These are phyloP conservation scores for Porogramme epimiltina DNA, from an alignment of 1,284 basidiomycete species.

Conservation along the genomic window DNA sequence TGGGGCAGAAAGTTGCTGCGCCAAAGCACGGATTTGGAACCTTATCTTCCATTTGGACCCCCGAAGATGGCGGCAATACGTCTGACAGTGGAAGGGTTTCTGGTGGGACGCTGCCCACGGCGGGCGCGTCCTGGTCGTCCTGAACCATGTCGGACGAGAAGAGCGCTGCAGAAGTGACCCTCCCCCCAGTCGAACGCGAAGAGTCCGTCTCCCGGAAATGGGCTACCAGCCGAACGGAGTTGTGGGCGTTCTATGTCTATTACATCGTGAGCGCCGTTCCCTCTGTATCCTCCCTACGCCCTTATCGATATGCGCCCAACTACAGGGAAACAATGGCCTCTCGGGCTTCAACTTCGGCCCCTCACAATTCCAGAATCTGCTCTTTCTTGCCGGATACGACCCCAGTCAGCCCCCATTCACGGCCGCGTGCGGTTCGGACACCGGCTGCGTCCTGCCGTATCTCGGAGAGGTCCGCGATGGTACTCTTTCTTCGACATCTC, in stretches of 20 bases:
- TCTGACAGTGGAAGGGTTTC: background rate
- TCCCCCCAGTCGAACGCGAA: conserved; percentile 4
- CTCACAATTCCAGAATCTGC: conserved; percentile 75
- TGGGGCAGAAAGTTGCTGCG: no score
- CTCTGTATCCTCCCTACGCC: background rate
- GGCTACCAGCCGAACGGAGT: conserved; percentile 56
- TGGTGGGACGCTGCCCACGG: background rate
- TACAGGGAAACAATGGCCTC: conserved; percentile 67
- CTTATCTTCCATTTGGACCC: no score
- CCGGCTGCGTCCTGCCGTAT: conserved; percentile 67
- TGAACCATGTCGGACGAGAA: conserved; percentile 14
- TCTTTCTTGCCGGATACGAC: conserved; percentile 73
- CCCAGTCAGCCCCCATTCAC: conserved; percentile 57
- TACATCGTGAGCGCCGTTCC: conserved; percentile 45
- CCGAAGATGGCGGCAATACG: background rate
- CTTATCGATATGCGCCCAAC: background rate
- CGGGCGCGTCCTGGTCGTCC: conserved; percentile 1
- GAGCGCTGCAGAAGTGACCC: conserved; percentile 8
- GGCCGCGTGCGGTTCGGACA: conserved; percentile 47
- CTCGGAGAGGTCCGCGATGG: conserved; percentile 64
- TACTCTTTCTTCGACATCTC: conserved; percentile 38
- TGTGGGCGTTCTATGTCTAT: conserved; percentile 75
- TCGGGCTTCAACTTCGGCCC: conserved; percentile 78
- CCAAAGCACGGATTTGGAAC: no score
- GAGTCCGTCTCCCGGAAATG: conserved; percentile 14